Percentiles rank a stretch among this genome's conserved stretches.
Evolutionary conservation across 225 moss, liverwort and hornwort genomes (phyloP).

Genomic region (Sphagnum contortum): DNA sequence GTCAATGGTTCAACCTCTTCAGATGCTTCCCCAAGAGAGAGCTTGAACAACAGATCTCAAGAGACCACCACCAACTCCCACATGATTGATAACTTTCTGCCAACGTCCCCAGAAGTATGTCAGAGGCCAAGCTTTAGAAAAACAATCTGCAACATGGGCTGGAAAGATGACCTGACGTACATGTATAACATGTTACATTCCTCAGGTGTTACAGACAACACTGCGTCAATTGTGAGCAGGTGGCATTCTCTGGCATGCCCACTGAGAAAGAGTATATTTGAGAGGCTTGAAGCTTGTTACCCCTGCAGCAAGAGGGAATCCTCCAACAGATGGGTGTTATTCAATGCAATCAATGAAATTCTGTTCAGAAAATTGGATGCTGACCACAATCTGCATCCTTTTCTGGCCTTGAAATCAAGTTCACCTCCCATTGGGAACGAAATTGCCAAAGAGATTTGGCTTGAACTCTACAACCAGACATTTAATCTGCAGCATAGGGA

Average conservation of each 20-base stretch:
- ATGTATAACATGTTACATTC: constrained; percentile 56
- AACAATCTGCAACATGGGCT: constrained; percentile 14
- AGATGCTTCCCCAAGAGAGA: not conserved
- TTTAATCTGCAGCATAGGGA: constrained; percentile 8
- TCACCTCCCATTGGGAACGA: constrained; percentile 19
- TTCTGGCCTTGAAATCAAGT: constrained; percentile 4
- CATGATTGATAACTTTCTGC: not conserved
- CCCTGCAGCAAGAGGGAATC: constrained; percentile 8
- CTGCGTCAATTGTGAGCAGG: constrained; percentile 28
- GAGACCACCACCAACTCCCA: constrained; percentile 1
- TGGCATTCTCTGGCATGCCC: constrained; percentile 71
- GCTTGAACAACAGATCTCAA: constrained; percentile 5
- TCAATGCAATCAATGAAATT: constrained; percentile 68
- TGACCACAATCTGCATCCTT: constrained; percentile 30
- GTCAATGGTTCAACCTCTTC: constrained; percentile 15
- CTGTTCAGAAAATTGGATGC: constrained; percentile 37
- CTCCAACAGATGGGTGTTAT: constrained; percentile 42
- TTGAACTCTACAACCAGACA: constrained; percentile 17
- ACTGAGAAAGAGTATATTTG: constrained; percentile 29
- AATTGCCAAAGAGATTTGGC: constrained; percentile 30
- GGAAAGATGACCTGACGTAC: constrained; percentile 49
- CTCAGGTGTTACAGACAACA: constrained; percentile 54
- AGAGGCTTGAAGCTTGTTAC: constrained; percentile 35
- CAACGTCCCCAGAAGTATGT: constrained; percentile 2
- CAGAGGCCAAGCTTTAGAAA: constrained; percentile 14